phyloP scores from a whole-genome alignment of 805 yeast species.

The Saccharomyces paradoxus region DNA sequence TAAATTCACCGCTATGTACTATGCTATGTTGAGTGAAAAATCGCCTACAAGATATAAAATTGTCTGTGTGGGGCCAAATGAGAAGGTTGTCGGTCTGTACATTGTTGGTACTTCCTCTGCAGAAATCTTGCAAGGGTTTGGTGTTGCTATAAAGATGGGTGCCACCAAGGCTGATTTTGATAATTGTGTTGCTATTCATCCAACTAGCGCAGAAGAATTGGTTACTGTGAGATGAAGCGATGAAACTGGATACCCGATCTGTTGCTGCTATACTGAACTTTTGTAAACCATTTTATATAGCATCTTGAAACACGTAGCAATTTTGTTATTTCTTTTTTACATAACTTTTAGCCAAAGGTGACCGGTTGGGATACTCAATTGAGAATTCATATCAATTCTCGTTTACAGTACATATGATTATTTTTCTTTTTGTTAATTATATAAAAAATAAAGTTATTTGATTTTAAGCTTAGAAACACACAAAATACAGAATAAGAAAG shows the following conservation, averaged over 20 bases:
- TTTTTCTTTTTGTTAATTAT: background rate
- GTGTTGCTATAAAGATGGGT: slow-evolving; percentile 98
- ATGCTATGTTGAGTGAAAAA: slow-evolving; percentile 74
- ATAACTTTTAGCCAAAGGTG: no score
- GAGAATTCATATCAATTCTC: background rate
- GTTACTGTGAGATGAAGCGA: slow-evolving; percentile 50
- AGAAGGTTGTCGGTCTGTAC: slow-evolving; percentile 93
- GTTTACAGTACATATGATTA: background rate
- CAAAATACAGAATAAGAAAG: background rate
- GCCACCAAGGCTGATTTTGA: slow-evolving; percentile 96
- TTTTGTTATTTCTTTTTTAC: no score
- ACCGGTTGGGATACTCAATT: background rate
- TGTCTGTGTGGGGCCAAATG: slow-evolving; percentile 68
- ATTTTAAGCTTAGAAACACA: background rate
- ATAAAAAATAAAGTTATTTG: slow-evolving; percentile 3
- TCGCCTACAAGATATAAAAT: slow-evolving; percentile 83
- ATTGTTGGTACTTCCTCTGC: slow-evolving; percentile 84
- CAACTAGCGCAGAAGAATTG: slow-evolving; percentile 95
- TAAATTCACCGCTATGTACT: slow-evolving; percentile 85
- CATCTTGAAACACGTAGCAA: background rate
- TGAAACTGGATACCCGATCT: background rate
- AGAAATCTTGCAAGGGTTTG: slow-evolving; percentile 95
- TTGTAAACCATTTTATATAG: background rate
- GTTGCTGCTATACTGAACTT: background rate
- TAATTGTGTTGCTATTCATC: slow-evolving; percentile 94